These are phyloP conservation scores for Synchytrium microbalum DNA, from an alignment of 371 early-diverging fungal genomes.

Conservation along the genomic window DNA sequence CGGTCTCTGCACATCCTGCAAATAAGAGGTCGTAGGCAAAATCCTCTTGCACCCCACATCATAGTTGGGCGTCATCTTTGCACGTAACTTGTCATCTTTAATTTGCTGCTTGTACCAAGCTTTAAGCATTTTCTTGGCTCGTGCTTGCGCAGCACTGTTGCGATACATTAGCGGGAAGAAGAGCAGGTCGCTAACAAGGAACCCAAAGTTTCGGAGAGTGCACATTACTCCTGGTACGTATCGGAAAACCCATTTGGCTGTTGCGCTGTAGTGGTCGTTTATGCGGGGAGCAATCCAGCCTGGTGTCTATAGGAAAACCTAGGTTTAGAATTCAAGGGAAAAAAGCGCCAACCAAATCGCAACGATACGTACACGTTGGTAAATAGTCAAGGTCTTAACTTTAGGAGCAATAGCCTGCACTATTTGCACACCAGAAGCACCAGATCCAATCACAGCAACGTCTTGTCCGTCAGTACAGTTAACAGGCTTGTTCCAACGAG, in stretches of 20 bases:
- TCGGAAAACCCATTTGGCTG: slow-evolving; percentile 30
- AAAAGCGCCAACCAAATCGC: not conserved
- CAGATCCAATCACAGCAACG: slow-evolving; percentile 32
- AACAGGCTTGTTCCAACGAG: slow-evolving; percentile 21
- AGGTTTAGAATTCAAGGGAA: not conserved
- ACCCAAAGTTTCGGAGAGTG: not conserved
- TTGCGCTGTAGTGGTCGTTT: slow-evolving; percentile 18
- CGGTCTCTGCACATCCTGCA: slow-evolving; percentile 34
- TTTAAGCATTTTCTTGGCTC: not conserved
- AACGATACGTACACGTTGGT: slow-evolving; percentile 30
- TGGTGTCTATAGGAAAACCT: slow-evolving; percentile 24
- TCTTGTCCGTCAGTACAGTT: slow-evolving; percentile 15
- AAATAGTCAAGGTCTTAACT: slow-evolving; percentile 37
- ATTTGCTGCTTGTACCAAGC: slow-evolving; percentile 20
- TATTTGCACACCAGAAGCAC: slow-evolving; percentile 44
- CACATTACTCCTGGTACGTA: slow-evolving; percentile 36
- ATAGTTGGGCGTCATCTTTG: slow-evolving; percentile 40
- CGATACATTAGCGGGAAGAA: not conserved
- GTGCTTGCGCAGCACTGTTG: not conserved
- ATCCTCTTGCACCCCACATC: slow-evolving; percentile 53
- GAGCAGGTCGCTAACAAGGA: not conserved
- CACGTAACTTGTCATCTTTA: slow-evolving; percentile 27
- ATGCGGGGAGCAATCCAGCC: slow-evolving; percentile 33
- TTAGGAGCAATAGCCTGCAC: slow-evolving; percentile 40
- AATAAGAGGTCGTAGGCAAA: slow-evolving; percentile 40